These are phyloP conservation scores for Staphylotrichum tortipilum DNA, from an alignment of 495 filamentous ascomycete genomes.

Conservation along the genomic window DNA sequence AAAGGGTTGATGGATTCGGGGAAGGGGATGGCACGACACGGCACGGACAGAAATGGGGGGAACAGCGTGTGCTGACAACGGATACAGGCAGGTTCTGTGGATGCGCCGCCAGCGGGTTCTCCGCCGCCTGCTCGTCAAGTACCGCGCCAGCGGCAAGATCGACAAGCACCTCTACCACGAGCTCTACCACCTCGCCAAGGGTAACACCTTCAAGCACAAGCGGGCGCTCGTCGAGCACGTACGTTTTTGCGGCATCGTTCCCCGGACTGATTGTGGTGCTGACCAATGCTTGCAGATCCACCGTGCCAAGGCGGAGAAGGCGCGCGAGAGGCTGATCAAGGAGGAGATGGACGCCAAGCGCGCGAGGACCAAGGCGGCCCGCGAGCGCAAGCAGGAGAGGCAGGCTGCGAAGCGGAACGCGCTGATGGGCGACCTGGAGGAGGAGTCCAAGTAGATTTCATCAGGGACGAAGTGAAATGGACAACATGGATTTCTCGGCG, in stretches of 20 bases:
- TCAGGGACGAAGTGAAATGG: conserved; percentile 26
- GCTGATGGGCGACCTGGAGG: conserved; percentile 64
- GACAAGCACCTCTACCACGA: conserved; percentile 99
- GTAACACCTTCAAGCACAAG: conserved; percentile 99
- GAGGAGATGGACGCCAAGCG: conserved; percentile 99
- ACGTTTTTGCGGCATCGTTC: conserved; percentile 43
- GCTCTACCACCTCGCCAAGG: conserved; percentile 99
- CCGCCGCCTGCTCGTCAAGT: conserved; percentile 97
- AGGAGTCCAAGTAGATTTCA: conserved; percentile 40
- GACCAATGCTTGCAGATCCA: conserved; percentile 63
- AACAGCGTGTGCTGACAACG: conserved; percentile 22
- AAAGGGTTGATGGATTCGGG: neutral
- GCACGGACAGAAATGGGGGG: neutral
- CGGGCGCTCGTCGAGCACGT: conserved; percentile 98
- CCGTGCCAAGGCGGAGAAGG: conserved; percentile 98
- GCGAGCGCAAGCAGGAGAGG: conserved; percentile 90
- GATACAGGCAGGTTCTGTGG: conserved; percentile 82
- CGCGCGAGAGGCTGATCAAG: conserved; percentile 86
- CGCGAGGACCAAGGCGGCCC: conserved; percentile 98
- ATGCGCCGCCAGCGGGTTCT: conserved; percentile 99
- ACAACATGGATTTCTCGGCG: conserved; percentile 35
- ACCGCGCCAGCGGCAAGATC: conserved; percentile 98
- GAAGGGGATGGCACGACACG: no score
- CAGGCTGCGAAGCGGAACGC: conserved; percentile 80
- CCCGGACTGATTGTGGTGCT: conserved; percentile 4